Percentiles rank a stretch among this genome's conserved stretches.
Evolutionary conservation across 2,329 filamentous ascomycete genomes (phyloP).

Genomic region (Nakataea oryzae): DNA sequence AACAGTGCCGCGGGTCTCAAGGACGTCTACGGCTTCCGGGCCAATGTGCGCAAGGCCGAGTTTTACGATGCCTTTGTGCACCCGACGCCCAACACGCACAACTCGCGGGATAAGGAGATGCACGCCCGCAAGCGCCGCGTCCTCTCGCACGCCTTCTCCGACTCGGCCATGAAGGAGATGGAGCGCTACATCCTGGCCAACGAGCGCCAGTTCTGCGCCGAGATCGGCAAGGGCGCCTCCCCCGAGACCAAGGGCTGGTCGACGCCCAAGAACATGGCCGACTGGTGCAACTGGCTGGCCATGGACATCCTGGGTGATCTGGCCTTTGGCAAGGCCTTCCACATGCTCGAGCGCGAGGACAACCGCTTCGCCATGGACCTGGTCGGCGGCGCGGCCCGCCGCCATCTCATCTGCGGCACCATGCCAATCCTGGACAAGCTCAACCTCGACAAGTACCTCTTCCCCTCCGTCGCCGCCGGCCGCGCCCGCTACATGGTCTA

Average conservation of each 20-base stretch:
- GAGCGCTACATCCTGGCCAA: slow-evolving; percentile 57
- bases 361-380: slow-evolving; percentile 58
- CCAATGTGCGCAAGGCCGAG: slow-evolving; percentile 56
- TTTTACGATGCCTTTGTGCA: slow-evolving; percentile 68
- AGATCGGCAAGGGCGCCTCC: slow-evolving; percentile 32
- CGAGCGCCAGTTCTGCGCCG: slow-evolving; percentile 54
- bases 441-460: slow-evolving; percentile 56
- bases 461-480: slow-evolving; percentile 54
- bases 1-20: slow-evolving; percentile 61
- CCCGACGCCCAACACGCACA: slow-evolving; percentile 63
- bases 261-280: slow-evolving; percentile 47
- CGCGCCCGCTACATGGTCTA: slow-evolving; percentile 63
- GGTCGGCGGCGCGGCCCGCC: slow-evolving; percentile 56
- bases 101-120: slow-evolving; percentile 54
- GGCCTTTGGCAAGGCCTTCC: slow-evolving; percentile 51
- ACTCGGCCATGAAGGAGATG: slow-evolving; percentile 55
- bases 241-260: slow-evolving; percentile 46
- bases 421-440: slow-evolving; percentile 60
- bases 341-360: slow-evolving; percentile 47
- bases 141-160: slow-evolving; percentile 62
- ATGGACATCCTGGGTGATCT: slow-evolving; percentile 54
- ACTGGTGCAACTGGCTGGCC: slow-evolving; percentile 51
- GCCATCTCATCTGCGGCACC: slow-evolving; percentile 61
- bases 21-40: slow-evolving; percentile 53
- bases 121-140: slow-evolving; percentile 64